A percentile compares a stretch with the other conserved stretches of the same genome.
These are phyloP conservation scores for Penicillium waksmanii DNA, from an alignment of 495 filamentous ascomycete species.

Conservation along the genomic window DNA sequence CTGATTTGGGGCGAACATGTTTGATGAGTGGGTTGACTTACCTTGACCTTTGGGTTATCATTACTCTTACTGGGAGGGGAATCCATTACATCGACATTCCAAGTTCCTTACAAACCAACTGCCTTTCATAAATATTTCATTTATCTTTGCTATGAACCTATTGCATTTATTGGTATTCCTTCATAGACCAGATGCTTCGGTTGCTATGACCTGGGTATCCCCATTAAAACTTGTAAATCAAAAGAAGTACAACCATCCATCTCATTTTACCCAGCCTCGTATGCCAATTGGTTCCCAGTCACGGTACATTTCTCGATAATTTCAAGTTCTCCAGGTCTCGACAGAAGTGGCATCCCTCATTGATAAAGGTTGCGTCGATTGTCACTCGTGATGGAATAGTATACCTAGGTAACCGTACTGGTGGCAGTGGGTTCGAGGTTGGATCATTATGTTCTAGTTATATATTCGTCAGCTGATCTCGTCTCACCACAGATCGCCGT, in stretches of 20 bases:
- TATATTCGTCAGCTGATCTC: background rate
- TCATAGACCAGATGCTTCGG: background rate
- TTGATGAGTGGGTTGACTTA: background rate
- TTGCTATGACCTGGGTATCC: background rate
- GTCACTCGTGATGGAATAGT: background rate
- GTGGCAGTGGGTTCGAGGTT: background rate
- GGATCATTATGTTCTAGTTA: background rate
- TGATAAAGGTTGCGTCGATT: background rate
- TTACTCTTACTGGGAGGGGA: no score
- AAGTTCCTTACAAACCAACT: no score
- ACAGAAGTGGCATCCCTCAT: background rate
- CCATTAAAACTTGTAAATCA: background rate
- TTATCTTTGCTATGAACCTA: slow-evolving; percentile 11
- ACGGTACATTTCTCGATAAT: background rate
- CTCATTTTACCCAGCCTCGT: background rate
- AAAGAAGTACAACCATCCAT: background rate
- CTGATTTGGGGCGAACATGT: background rate
- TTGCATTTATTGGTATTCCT: slow-evolving; percentile 11
- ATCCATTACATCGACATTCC: no score
- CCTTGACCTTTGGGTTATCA: background rate
- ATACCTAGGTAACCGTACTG: no score
- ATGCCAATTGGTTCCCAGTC: no score
- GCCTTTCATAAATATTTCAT: no score
- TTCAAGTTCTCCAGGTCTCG: background rate
- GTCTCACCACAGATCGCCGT: background rate